Evolutionary conservation across 192 early-diverging fungal species (phyloP), one percentile per base, ranked within the genome.

Genomic region (Gigaspora rosea): DNA sequence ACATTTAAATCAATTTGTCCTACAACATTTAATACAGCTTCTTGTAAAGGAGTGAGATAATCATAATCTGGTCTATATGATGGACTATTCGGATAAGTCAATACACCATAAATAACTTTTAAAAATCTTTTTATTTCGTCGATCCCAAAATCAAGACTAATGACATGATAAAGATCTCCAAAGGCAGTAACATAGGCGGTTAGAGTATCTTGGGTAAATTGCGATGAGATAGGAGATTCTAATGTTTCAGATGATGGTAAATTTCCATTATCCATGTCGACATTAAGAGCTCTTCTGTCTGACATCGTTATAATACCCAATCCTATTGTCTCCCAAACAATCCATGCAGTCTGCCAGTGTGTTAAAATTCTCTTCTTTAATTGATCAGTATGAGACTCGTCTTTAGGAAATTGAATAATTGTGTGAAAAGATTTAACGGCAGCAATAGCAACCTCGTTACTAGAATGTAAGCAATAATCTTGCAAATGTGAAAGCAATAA

Each of bases 371-470:
- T 46, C 48, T 77, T 67, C 49, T 75, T 27, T 76, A 81, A 62
- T 71, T 83, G 59, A 47, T 67, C 7, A 68, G 57, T 20, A 74
- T 73, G 59, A 11, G 57, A 74, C 1, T 65, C 71, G 9, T 78
- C 76, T 12, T 56, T 62, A 2, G 65, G 22, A 32, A 59, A 66
- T 51, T 84, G 84, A 47, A 91, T 89, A 52, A 95, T 84, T 15
- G 78, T 85, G 20, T 88, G 85, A 13, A 96, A 82, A 48, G 87
- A 86, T 71, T 95, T 93, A 9, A 95, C 81, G 3, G 90, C 87
- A 4, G 95, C 91, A 27, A 92, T 85, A 0, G 93, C 85, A 0
- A 96, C 95, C 63, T 96, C 95, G 35, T 90, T 88, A 10, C 91
- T 91, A 5, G 90, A 86, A 56, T 82, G 77, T 20, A 94, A 68